Percentiles rank a stretch among this genome's conserved stretches.
These are phyloP conservation scores for Fonsecaea multimorphosa DNA, from an alignment of 2,329 filamentous ascomycete species.

Conservation along the genomic window DNA sequence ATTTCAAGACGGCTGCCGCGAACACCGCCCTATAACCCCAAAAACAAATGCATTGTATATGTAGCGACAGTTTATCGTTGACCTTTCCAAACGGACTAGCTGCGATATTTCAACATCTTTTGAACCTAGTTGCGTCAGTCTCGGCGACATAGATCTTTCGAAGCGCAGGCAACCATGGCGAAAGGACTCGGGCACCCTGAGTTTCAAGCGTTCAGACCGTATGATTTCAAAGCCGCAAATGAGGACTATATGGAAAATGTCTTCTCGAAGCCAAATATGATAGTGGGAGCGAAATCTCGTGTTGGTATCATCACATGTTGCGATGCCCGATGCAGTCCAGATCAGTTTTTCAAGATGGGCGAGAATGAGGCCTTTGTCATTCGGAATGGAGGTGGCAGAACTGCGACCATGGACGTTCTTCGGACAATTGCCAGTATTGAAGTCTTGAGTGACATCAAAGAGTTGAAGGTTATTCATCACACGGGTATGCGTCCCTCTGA, in stretches of 20 bases:
- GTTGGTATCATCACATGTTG: constrained; percentile 24
- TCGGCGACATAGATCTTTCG: background rate
- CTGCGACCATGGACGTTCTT: constrained; percentile 14
- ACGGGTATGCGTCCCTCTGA: constrained; percentile 8
- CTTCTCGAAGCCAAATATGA: constrained; percentile 37
- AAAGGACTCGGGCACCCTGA: constrained; percentile 16
- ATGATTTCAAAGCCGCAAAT: constrained; percentile 22
- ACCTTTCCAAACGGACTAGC: background rate
- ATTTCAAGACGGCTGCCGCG: background rate
- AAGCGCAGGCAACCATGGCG: constrained; percentile 14
- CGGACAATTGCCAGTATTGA: constrained; percentile 19
- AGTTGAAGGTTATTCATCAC: constrained; percentile 23
- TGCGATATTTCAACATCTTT: background rate
- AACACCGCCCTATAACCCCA: background rate
- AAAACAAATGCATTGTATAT: background rate
- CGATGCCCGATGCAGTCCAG: constrained; percentile 21
- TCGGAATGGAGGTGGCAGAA: constrained; percentile 23
- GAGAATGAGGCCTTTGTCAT: constrained; percentile 23
- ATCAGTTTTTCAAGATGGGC: constrained; percentile 18
- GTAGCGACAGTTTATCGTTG: background rate
- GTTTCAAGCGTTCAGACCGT: constrained; percentile 6
- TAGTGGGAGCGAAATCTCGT: constrained; percentile 47
- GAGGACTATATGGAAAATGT: constrained; percentile 12
- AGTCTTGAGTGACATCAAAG: constrained; percentile 20
- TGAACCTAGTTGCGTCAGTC: background rate